Conservation (phyloP, 352 stramenopile species). For the Thalassiosira mediterranea region DNA sequence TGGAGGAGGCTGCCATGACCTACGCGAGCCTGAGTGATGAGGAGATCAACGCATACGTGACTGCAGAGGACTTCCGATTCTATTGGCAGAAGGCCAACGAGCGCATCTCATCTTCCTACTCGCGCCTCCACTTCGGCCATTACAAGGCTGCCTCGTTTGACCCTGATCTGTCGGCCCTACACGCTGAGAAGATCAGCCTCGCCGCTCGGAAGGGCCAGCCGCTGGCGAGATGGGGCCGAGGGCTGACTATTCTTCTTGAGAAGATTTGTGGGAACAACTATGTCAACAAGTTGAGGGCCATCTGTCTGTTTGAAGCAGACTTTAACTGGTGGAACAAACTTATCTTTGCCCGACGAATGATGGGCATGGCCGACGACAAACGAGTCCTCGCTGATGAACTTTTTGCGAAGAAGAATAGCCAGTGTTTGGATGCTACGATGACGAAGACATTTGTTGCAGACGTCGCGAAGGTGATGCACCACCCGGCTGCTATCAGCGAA, state of each 20-base stretch:
- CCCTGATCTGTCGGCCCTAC: constrained; percentile 1
- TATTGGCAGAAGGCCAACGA: not conserved
- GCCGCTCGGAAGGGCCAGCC: not conserved
- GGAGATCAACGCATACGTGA: not conserved
- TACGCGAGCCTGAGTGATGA: not conserved
- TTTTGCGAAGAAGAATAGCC: constrained; percentile 12
- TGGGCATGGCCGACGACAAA: not conserved
- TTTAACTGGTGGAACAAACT: constrained; percentile 33
- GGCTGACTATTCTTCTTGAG: constrained; percentile 26
- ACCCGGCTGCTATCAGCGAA: not conserved
- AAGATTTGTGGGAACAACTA: constrained; percentile 27
- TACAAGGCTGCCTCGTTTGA: constrained; percentile 26
- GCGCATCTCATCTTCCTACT: constrained; percentile 20
- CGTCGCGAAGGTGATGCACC: not conserved
- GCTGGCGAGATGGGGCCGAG: constrained; percentile 10
- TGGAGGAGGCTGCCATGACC: constrained; percentile 7
- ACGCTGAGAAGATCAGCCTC: constrained; percentile 18
- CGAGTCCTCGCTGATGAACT: no score
- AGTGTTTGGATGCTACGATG: not conserved
- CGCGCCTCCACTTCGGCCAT: constrained; percentile 27
- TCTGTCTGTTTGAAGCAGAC: constrained; percentile 37
- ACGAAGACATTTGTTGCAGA: constrained; percentile 14
- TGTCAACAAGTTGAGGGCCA: constrained; percentile 25
- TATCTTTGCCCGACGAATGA: constrained; percentile 10
- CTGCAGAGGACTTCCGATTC: constrained; percentile 2